A percentile compares a stretch with the other conserved stretches of the same genome.
phyloP scores from a whole-genome alignment of 2,329 filamentous ascomycete genomes.

The Aspergillus persii region DNA sequence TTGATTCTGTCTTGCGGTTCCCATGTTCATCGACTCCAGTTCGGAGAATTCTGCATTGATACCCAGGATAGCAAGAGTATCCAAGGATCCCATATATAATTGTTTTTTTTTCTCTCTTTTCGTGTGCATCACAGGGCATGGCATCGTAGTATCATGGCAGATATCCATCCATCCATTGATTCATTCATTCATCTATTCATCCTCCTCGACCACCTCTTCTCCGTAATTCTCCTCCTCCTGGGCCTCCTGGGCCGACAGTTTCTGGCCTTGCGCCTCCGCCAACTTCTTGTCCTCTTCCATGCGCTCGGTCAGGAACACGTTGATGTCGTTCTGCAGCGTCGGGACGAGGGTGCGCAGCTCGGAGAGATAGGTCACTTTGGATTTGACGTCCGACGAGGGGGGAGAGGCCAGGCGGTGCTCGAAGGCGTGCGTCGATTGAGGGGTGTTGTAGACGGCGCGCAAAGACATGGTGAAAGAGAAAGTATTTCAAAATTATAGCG shows the following conservation, averaged over 20 bases:
- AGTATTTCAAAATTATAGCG: too few relatives aligned
- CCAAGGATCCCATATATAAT: constrained; percentile 18
- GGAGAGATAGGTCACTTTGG: constrained; percentile 55
- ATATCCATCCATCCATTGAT: background rate
- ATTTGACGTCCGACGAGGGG: constrained; percentile 24
- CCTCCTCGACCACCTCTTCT: constrained; percentile 72
- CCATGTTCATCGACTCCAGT: constrained; percentile 8
- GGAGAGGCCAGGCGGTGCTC: constrained; percentile 29
- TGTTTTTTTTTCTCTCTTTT: background rate
- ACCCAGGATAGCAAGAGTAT: constrained; percentile 32
- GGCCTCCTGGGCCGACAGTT: constrained; percentile 37
- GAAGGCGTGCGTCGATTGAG: constrained; percentile 32
- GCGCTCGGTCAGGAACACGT: constrained; percentile 58
- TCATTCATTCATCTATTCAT: constrained; percentile 42
- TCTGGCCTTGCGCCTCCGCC: constrained; percentile 33
- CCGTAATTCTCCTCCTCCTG: constrained; percentile 67
- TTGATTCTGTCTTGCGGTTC: constrained; percentile 17
- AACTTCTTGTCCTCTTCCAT: constrained; percentile 60
- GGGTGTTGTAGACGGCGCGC: constrained; percentile 29
- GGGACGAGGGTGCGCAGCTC: constrained; percentile 50
- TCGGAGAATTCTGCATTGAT: constrained; percentile 32
- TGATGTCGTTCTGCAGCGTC: constrained; percentile 57
- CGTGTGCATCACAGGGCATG: background rate
- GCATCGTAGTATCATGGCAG: background rate
- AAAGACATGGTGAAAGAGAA: constrained; percentile 5